A percentile compares a stretch with the other conserved stretches of the same genome.
Conservation (phyloP, 1,139 yeast genomes). For the Saccharomyces pastorianus region DNA sequence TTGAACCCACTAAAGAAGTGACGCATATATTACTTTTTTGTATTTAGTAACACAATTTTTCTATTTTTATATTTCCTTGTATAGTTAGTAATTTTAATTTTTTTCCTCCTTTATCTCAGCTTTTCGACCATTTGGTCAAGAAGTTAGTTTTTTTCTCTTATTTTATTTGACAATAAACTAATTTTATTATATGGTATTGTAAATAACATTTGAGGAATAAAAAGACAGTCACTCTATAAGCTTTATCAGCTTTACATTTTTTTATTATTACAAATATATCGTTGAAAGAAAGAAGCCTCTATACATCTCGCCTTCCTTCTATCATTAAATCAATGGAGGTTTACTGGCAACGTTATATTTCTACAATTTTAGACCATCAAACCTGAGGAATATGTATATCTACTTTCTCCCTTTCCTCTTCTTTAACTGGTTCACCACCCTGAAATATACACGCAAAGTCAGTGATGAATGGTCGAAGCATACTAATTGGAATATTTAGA, state of each 20-base stretch:
- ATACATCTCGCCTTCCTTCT: neutral
- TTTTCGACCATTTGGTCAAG: neutral
- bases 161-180: neutral
- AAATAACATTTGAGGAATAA: neutral
- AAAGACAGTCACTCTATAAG: neutral
- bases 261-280: neutral
- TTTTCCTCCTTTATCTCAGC: neutral
- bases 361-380: conserved; percentile 11
- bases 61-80: neutral
- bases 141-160: no score
- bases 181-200: neutral
- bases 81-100: neutral
- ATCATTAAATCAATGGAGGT: neutral
- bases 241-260: neutral
- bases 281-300: neutral
- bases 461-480: conserved; percentile 53
- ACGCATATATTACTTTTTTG: neutral
- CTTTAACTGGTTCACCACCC: conserved; percentile 37
- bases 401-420: conserved; percentile 29
- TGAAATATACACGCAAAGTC: conserved; percentile 62
- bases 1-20: neutral
- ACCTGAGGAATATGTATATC: conserved; percentile 34
- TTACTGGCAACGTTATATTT: neutral
- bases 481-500: conserved; percentile 58
- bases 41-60: neutral